phyloP scores from a whole-genome alignment of 768 basidiomycete genomes.

The Suillus placidus region DNA sequence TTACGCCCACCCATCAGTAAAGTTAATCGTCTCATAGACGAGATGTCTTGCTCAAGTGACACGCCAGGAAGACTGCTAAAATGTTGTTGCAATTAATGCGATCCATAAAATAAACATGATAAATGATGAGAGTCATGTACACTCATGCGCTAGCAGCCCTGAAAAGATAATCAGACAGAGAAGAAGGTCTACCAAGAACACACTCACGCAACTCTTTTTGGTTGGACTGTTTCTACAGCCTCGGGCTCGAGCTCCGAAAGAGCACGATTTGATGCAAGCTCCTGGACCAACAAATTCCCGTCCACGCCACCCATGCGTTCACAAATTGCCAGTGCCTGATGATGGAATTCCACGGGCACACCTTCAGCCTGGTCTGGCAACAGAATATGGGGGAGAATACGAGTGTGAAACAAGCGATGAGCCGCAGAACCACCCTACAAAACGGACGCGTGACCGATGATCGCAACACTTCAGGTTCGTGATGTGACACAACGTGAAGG shows the following conservation, averaged over 20 bases:
- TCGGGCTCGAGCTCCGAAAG: slow-evolving; percentile 13
- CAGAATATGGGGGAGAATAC: slow-evolving; percentile 36
- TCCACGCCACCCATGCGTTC: slow-evolving; percentile 36
- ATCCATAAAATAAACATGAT: slow-evolving; percentile 6
- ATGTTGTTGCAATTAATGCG: slow-evolving; percentile 1
- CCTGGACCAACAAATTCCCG: slow-evolving; percentile 20
- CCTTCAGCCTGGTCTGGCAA: slow-evolving; percentile 29
- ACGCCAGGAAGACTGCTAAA: background rate
- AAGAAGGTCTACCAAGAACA: background rate
- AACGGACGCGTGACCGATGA: background rate
- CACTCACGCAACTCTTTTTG: slow-evolving; percentile 29
- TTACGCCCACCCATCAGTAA: background rate
- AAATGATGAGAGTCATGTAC: background rate
- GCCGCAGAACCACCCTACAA: slow-evolving; percentile 36
- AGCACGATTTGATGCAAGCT: slow-evolving; percentile 2
- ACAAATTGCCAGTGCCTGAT: slow-evolving; percentile 26
- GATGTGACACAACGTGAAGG: slow-evolving; percentile 19
- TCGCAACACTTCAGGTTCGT: background rate
- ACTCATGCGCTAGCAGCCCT: slow-evolving; percentile 6
- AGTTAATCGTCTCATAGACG: background rate
- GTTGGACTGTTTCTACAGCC: slow-evolving; percentile 3
- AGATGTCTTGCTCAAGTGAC: background rate
- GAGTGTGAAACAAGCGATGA: slow-evolving; percentile 38
- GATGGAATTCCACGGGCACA: slow-evolving; percentile 35
- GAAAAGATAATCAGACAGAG: background rate